Evolutionary conservation across 1,284 basidiomycete genomes (phyloP).

Genomic region (Exsudoporus floridanus): DNA sequence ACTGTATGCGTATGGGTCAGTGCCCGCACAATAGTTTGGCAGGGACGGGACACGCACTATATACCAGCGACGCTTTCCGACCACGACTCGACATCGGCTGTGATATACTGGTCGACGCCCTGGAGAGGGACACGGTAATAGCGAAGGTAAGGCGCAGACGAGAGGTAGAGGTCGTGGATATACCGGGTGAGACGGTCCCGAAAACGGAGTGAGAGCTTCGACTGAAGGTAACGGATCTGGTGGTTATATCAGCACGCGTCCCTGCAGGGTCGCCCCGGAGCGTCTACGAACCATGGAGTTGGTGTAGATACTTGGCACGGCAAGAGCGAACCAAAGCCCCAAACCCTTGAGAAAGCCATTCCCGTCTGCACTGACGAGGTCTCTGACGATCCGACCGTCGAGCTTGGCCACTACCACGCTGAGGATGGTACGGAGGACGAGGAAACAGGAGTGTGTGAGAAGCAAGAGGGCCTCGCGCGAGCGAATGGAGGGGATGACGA

Average conservation of each 20-base stretch:
- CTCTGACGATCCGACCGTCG: conserved; percentile 88
- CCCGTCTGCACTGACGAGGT: conserved; percentile 86
- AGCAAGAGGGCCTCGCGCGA: conserved; percentile 82
- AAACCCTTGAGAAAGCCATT: conserved; percentile 84
- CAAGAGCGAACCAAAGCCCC: conserved; percentile 86
- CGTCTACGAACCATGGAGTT: conserved; percentile 78
- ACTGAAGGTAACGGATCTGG: conserved; percentile 87
- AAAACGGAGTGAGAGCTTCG: conserved; percentile 83
- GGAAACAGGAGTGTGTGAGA: conserved; percentile 81
- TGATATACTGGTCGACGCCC: conserved; percentile 90
- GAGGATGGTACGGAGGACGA: conserved; percentile 83
- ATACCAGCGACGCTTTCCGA: conserved; percentile 85
- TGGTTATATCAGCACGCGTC: background rate
- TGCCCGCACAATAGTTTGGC: no score
- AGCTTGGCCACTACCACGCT: conserved; percentile 87
- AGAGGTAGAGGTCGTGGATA: conserved; percentile 90
- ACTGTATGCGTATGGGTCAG: conserved; percentile 24
- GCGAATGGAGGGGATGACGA: conserved; percentile 71
- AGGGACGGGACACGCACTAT: conserved; percentile 59
- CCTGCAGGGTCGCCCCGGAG: background rate
- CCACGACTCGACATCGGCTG: conserved; percentile 90
- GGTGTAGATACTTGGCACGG: conserved; percentile 92
- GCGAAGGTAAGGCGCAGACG: conserved; percentile 62
- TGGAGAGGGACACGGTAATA: conserved; percentile 75
- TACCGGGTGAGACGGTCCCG: conserved; percentile 89